Base-by-base conservation (phyloP, 83 land plant genomes). In the Thuja plicata region DNA sequence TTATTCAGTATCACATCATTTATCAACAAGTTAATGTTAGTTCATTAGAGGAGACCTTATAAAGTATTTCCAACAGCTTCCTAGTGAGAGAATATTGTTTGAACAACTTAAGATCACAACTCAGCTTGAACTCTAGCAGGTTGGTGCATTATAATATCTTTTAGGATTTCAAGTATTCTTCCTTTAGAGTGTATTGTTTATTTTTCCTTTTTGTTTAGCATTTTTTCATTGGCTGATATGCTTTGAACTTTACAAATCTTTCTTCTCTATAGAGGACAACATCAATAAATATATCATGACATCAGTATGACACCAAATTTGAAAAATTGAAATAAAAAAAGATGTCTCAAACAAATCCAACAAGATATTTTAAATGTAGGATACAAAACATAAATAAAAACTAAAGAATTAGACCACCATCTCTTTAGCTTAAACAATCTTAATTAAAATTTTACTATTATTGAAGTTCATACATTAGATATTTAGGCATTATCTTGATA, bases 121-220 rank as follows among this genome's bases (percentile, higher is more conserved):
- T 48, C 97, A 97, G 86, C 97, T 97, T 73, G 96, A 94, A 83
- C 94, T 97, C 38, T 97, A 97, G 99, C 99, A 97, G 98, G 99
- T 97, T 16, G 87, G 87, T 80, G 32, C 13, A 37, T 54, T 87
- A 52, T 24, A 48, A 48, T 10, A 2, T 15, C 60, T 54, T 88
- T 87, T 24, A 84, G 84, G 87, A 52, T 89, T 34, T 85, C 19
- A 62, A 79, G 89, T 62, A 30, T 57, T n/a, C 45, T 40, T 86
- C 76, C 74, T 85, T 15, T 71, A 35, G 11, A 27, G 76, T n/a
- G 76, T n/a, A 30, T 8, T 71, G 10, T 71, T 71, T 6, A 38
- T 80, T 43, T 3, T 27, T 21, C 50, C 35, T 45, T 87, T 73
- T 37, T 7, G 30, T 21, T 40, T 11, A 8, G 9, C 54, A 9